Base-by-base conservation (phyloP, 2,329 filamentous ascomycete species). In the Sarocladiaceae sp. region DNA sequence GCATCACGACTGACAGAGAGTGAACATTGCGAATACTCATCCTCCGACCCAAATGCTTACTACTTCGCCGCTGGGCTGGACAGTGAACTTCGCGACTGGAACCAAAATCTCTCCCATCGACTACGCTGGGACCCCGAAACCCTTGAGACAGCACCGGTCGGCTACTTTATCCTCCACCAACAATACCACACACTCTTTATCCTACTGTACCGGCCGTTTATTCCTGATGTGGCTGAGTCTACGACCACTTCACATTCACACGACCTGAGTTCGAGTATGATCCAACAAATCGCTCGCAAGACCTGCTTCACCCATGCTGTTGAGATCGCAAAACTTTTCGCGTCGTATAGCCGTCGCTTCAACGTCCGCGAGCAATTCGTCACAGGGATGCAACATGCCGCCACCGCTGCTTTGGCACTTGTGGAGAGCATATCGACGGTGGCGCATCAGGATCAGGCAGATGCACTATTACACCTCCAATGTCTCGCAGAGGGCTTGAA, bases 141-240 rank as follows among this genome's bases (percentile, higher is more conserved):
- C 10, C 23, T 47, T 4, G 23, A 28, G 13, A 47, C 23, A 4
- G 23, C 23, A 15, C 42, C 26, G 6, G 23, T n/a, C 10, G 13
- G 23, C n/a, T 47, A 47, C 26, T 47, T 47, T 25, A 28, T 47
- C 15, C 42, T 47, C 15, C 42, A 47, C 22, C 42, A 47, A 20
- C 42, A 28, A 17, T 47, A 28, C 23, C 42, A 47, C 42, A 47
- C 42, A 25, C 42, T 47, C 4, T 47, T 28, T 25, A 28, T 28
- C 22, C 26, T 47, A 5, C 42, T 47, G 7, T 47, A 47, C 42
- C 42, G 42, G 11, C 42, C 42, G 4, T 47, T 47, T 20, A n/a
- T 47, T 4, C 18, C 23, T 12, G 39, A 44, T 26, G 39, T 11
- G 8, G 13, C 11, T 5, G 42, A 47, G 22, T 28, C 15, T 20